A percentile compares a stretch with the other conserved stretches of the same genome.
Conservation (phyloP, 331 rosid species). For the Arachis monticola region DNA sequence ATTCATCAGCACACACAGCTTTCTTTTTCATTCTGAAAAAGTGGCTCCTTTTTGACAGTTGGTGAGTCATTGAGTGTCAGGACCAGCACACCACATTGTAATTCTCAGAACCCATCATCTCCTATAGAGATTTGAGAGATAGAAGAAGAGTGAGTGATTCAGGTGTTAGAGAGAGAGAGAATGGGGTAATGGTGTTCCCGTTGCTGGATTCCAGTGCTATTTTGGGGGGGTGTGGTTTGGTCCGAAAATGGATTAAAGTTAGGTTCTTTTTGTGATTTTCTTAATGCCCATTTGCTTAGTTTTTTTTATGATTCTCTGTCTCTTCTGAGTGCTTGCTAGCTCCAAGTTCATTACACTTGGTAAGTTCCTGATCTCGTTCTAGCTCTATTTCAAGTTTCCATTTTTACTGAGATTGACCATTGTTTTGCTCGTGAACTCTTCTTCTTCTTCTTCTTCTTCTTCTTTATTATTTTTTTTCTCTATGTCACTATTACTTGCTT, state of each 20-base stretch:
- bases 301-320: conserved; percentile 29
- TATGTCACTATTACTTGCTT: conserved; percentile 39
- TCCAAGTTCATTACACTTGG: conserved; percentile 36
- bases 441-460: conserved; percentile 39
- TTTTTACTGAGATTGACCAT: conserved; percentile 33
- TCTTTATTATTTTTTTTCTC: conserved; percentile 19
- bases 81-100: conserved; percentile 47
- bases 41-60: conserved; percentile 44
- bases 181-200: conserved; percentile 68
- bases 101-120: conserved; percentile 46
- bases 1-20: conserved; percentile 35
- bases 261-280: conserved; percentile 39
- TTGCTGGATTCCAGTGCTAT: conserved; percentile 32
- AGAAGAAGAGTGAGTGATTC: not conserved
- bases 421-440: conserved; percentile 37
- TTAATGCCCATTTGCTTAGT: conserved; percentile 45
- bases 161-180: conserved; percentile 25
- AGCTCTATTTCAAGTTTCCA: conserved; percentile 30
- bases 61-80: conserved; percentile 53
- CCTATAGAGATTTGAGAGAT: conserved; percentile 35
- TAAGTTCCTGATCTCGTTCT: conserved; percentile 44
- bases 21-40: conserved; percentile 32
- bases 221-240: conserved; percentile 30
- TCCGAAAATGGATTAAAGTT: conserved; percentile 34
- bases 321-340: conserved; percentile 32